Base-by-base conservation (phyloP, 2,329 filamentous ascomycete genomes). In the Aspergillus intermedius region DNA sequence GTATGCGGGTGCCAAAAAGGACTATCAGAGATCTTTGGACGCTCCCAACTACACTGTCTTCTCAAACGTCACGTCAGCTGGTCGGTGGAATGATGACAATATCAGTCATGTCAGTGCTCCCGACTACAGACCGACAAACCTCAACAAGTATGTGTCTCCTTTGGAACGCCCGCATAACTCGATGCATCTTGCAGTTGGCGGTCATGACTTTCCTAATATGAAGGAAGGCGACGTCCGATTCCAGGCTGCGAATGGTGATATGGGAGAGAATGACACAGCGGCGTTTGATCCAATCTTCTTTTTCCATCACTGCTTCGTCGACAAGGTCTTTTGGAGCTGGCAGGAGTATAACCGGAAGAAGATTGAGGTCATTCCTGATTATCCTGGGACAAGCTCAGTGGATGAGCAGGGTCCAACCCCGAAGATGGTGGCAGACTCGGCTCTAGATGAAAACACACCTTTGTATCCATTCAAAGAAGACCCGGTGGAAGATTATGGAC, bases 41-140 rank as follows among this genome's bases (percentile, higher is more conserved):
- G 62, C 63, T 1, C 62, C 62, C 7, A 65, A 62, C 48, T 68
- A 68, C 50, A 66, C 61, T 13, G 58, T 63, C 19, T 68, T 68
- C 48, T 66, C 62, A 28, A 67, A 67, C 47, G 60, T 40, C 4
- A 56, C 51, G 1, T 66, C 63, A 0, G 47, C 51, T 15, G 43
- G 44, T 22, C 39, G 51, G 39, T 62, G 55, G 53, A 59, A 53
- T 34, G 51, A 55, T 6, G 50, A 59, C 4, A 41, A 51, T 15
- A 40, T 19, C n/a, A 39, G 49, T 39, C 30, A 34, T 10, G 30
- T 34, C 30, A 34, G 30, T 34, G 5, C 30, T 13, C 30, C 30
- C 30, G 45, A 43, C 9, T 9, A 21, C 15, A 30, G 3, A 15
- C 10, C 23, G 5, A 12, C 15, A 35, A 34, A 42, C 10, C 3